Conservation (phyloP, 495 filamentous ascomycete genomes). For the Penicillium bovifimosum region DNA sequence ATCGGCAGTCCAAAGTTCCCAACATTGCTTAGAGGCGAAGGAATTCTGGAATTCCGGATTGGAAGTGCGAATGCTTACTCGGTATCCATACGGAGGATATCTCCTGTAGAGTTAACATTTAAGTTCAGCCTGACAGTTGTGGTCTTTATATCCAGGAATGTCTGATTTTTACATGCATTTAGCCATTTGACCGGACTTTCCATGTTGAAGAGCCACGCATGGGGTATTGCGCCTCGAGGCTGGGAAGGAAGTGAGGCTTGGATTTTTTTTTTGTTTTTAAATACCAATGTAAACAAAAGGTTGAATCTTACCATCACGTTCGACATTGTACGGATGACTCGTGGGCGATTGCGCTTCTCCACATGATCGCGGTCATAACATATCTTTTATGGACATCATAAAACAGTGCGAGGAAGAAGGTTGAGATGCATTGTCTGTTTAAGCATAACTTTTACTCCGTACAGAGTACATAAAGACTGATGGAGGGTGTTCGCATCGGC, state of each 20-base stretch:
- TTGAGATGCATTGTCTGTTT: not conserved
- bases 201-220: too few relatives aligned
- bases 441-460: not conserved
- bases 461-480: not conserved
- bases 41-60: not conserved
- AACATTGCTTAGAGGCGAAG: conserved; percentile 8
- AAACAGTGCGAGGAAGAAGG: not conserved
- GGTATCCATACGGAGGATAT: not conserved
- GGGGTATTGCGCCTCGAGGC: too few relatives aligned
- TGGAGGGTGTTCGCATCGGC: not conserved
- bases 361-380: not conserved
- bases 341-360: not conserved
- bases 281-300: too few relatives aligned
- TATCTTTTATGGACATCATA: not conserved
- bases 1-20: conserved; percentile 8
- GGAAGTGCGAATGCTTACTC: not conserved
- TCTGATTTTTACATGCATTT: too few relatives aligned
- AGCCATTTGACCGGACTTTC: too few relatives aligned
- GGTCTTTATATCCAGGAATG: too few relatives aligned
- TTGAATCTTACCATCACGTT: not conserved
- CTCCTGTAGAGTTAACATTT: too few relatives aligned
- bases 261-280: too few relatives aligned
- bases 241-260: not conserved
- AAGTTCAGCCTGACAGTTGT: too few relatives aligned
- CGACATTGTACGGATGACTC: not conserved